A percentile compares a stretch with the other conserved stretches of the same genome.
phyloP scores from a whole-genome alignment of 352 stramenopile species.

The Pythium brassicae region DNA sequence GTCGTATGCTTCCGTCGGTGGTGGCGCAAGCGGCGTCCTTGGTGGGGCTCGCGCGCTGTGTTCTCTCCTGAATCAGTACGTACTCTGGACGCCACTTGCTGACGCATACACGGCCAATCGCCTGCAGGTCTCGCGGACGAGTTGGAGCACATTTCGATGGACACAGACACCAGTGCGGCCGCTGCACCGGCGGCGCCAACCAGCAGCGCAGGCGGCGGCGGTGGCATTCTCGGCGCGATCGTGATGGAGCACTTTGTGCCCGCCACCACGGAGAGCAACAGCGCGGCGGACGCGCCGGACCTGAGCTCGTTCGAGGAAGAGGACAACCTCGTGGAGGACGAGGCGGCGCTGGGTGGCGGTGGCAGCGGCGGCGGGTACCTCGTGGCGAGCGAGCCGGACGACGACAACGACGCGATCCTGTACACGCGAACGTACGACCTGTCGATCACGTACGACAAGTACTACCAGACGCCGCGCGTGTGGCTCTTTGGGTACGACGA shows the following conservation, averaged over 20 bases:
- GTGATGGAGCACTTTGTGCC: constrained; percentile 68
- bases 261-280: too few relatives aligned
- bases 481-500: constrained; percentile 98
- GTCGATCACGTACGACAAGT: constrained; percentile 99
- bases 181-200: not conserved
- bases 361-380: constrained; percentile 31
- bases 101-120: constrained; percentile 8
- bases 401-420: constrained; percentile 89
- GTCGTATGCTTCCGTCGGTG: constrained; percentile 63
- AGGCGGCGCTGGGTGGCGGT: constrained; percentile 28
- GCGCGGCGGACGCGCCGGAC: constrained; percentile 32
- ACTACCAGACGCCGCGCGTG: constrained; percentile 98
- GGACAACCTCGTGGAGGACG: constrained; percentile 73
- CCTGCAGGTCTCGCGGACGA: constrained; percentile 44
- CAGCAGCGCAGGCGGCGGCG: constrained; percentile 4
- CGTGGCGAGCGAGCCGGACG: constrained; percentile 68
- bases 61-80: too few relatives aligned
- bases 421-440: constrained; percentile 98
- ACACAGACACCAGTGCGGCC: constrained; percentile 12
- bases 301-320: constrained; percentile 73
- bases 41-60: too few relatives aligned
- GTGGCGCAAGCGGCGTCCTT: constrained; percentile 23
- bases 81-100: too few relatives aligned
- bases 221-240: constrained; percentile 55
- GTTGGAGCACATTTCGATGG: constrained; percentile 59